phyloP scores from a whole-genome alignment of 1,284 basidiomycete genomes.

The Malassezia dermatis region DNA sequence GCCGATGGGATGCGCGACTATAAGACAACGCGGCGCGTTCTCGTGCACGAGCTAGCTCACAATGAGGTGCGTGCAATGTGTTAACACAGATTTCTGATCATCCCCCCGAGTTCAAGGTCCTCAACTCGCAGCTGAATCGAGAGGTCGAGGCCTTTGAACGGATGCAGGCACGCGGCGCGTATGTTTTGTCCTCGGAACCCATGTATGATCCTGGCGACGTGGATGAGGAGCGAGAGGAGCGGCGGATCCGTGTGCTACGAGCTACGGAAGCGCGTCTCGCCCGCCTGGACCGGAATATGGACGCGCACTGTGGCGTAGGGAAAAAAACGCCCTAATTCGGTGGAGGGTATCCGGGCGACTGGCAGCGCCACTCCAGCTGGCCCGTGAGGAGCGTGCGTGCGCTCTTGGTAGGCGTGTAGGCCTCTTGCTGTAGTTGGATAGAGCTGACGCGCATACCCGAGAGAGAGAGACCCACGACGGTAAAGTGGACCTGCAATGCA shows the following conservation, averaged over 20 bases:
- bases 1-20: conserved; percentile 38
- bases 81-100: conserved; percentile 25
- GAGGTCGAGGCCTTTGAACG: conserved; percentile 33
- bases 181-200: background rate
- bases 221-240: conserved; percentile 5
- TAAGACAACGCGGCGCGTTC: conserved; percentile 32
- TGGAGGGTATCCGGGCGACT: background rate
- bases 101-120: conserved; percentile 38
- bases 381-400: conserved; percentile 46
- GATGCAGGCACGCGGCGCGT: background rate
- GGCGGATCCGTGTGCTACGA: conserved; percentile 3
- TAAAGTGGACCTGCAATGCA: conserved; percentile 63
- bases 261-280: conserved; percentile 13
- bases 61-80: conserved; percentile 18
- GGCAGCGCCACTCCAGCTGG: conserved; percentile 27
- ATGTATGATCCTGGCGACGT: conserved; percentile 2
- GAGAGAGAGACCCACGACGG: conserved; percentile 63
- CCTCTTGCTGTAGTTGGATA: conserved; percentile 59
- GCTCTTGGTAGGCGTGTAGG: conserved; percentile 60
- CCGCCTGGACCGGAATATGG: conserved; percentile 8
- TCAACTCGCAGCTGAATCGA: conserved; percentile 37
- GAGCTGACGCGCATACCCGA: conserved; percentile 74
- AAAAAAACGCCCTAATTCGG: background rate
- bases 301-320: conserved; percentile 1
- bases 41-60: conserved; percentile 41